Evolutionary conservation across 164 flowering plant genomes (phyloP).

Genomic region (Chimonanthus salicifolius): DNA sequence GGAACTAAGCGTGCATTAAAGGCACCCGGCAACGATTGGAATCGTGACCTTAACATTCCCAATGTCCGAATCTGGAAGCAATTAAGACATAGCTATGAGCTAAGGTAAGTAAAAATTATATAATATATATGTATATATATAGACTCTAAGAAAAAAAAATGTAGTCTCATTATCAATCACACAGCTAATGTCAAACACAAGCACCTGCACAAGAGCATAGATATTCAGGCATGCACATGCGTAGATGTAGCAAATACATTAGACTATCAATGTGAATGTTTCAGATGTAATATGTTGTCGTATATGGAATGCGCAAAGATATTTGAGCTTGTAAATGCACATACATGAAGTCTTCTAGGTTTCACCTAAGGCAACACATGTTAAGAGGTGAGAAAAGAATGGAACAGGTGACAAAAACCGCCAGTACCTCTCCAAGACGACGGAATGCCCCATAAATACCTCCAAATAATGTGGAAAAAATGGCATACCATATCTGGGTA

Average conservation of each 20-base stretch:
- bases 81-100: neutral
- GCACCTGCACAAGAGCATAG: too few relatives aligned
- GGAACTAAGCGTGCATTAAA: constrained; percentile 84
- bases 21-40: constrained; percentile 84
- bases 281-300: too few relatives aligned
- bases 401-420: neutral
- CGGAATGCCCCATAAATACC: constrained; percentile 98
- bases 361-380: neutral
- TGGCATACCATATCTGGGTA: constrained; percentile 97
- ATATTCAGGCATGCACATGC: too few relatives aligned
- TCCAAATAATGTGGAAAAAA: constrained; percentile 92
- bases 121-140: neutral
- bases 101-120: neutral
- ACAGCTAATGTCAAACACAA: too few relatives aligned
- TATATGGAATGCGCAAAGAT: too few relatives aligned
- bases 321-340: too few relatives aligned
- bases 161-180: neutral
- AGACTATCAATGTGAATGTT: too few relatives aligned
- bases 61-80: constrained; percentile 76
- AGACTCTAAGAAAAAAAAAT: neutral
- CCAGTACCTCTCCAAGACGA: constrained; percentile 87
- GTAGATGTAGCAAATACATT: too few relatives aligned
- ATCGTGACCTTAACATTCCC: constrained; percentile 91
- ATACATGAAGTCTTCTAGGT: too few relatives aligned
- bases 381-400: too few relatives aligned